Percentiles rank a stretch among this genome's conserved stretches.
phyloP scores from a whole-genome alignment of 1,139 yeast genomes.

The Chernovozyma sophiae-reginae region DNA sequence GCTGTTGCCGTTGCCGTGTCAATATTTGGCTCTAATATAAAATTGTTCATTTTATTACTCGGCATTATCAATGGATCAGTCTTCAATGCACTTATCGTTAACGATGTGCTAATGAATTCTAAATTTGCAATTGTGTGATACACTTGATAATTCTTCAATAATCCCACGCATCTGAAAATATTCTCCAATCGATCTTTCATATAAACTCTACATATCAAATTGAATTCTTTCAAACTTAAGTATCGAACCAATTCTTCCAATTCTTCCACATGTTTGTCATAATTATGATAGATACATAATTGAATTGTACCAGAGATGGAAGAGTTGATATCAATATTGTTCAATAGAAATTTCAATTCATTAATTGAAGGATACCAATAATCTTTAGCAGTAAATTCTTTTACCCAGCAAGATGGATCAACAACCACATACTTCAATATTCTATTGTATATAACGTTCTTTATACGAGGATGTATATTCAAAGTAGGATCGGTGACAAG shows the following conservation, averaged over 20 bases:
- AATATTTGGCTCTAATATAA: too few relatives aligned
- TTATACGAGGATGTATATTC: conserved; percentile 1
- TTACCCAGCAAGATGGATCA: conserved; percentile 8
- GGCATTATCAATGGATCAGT: too few relatives aligned
- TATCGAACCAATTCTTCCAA: conserved; percentile 1
- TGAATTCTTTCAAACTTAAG: conserved; percentile 1
- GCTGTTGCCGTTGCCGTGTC: too few relatives aligned
- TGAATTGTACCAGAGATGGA: conserved; percentile 4
- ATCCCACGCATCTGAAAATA: conserved; percentile 3
- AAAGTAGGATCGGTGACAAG: background rate
- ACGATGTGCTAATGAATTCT: conserved; percentile 3
- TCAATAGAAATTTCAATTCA: conserved; percentile 3
- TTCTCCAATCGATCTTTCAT: conserved; percentile 4
- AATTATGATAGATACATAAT: conserved; percentile 7
- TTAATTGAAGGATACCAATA: conserved; percentile 7
- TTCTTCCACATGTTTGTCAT: conserved; percentile 1
- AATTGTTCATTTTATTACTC: too few relatives aligned
- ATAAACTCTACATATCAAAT: conserved; percentile 3
- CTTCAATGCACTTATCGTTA: too few relatives aligned
- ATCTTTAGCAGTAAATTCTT: conserved; percentile 4
- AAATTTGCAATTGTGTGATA: conserved; percentile 2
- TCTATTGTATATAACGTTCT: conserved; percentile 1
- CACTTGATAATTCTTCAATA: conserved; percentile 1
- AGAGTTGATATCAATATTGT: background rate
- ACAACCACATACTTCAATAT: conserved; percentile 6